Evolutionary conservation across 2,329 filamentous ascomycete genomes (phyloP).

Genomic region (Alternaria sp.): DNA sequence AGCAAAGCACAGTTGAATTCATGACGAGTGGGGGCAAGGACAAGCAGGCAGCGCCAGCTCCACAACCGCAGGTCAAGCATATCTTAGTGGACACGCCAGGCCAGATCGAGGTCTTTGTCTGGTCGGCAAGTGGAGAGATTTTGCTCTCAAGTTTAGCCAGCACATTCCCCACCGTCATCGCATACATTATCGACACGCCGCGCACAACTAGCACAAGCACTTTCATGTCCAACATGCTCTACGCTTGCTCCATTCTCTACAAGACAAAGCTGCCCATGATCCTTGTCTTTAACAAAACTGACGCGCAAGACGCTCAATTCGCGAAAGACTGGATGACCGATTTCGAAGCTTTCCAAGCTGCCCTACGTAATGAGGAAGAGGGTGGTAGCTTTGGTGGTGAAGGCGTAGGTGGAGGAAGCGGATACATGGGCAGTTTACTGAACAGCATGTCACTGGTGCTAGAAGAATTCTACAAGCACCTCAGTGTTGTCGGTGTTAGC

Average conservation of each 20-base stretch:
- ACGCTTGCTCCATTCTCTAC: slow-evolving; percentile 97
- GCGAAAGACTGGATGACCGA: slow-evolving; percentile 99
- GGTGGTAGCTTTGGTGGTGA: slow-evolving; percentile 79
- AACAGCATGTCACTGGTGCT: slow-evolving; percentile 98
- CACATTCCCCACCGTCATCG: slow-evolving; percentile 94
- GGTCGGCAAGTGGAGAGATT: slow-evolving; percentile 95
- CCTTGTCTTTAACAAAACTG: slow-evolving; percentile 98
- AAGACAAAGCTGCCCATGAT: slow-evolving; percentile 99
- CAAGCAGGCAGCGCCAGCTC: slow-evolving; percentile 47
- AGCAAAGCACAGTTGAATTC: slow-evolving; percentile 48
- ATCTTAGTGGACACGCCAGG: slow-evolving; percentile 95
- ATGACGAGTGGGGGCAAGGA: slow-evolving; percentile 48
- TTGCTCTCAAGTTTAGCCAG: slow-evolving; percentile 91
- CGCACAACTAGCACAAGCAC: slow-evolving; percentile 91
- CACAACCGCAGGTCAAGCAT: slow-evolving; percentile 71
- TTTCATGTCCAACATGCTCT: slow-evolving; percentile 99
- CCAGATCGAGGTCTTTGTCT: slow-evolving; percentile 98
- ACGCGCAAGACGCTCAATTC: slow-evolving; percentile 88
- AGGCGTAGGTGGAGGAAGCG: slow-evolving; percentile 74
- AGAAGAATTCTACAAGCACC: slow-evolving; percentile 95
- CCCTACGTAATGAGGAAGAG: slow-evolving; percentile 81
- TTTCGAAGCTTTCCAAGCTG: slow-evolving; percentile 93
- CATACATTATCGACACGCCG: slow-evolving; percentile 97
- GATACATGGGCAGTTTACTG: slow-evolving; percentile 94
- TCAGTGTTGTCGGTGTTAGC: slow-evolving; percentile 92